Conservation (phyloP, 768 basidiomycete genomes). For the Phlebiopsis flavidoalba region DNA sequence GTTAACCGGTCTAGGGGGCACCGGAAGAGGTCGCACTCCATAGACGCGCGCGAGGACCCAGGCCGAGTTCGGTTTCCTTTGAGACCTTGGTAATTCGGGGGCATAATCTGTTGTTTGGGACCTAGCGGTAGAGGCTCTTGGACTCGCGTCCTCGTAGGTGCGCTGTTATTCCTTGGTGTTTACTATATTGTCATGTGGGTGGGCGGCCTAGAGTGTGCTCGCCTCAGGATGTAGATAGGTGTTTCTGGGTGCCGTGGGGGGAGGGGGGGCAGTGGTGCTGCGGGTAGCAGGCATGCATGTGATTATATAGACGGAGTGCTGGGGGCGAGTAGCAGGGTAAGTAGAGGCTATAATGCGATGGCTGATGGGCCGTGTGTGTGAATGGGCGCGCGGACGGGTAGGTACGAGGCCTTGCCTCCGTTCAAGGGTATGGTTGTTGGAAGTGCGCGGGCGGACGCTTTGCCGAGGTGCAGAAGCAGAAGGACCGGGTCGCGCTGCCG, state of each 20-base stretch:
- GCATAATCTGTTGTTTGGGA: conserved; percentile 14
- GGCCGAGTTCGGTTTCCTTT: conserved; percentile 43
- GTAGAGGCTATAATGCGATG: background rate
- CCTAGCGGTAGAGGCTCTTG: conserved; percentile 7
- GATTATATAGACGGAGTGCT: background rate
- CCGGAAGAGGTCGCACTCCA: conserved; percentile 84
- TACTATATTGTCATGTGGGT: conserved; percentile 27
- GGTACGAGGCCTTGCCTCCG: too few relatives aligned
- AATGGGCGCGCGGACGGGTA: background rate
- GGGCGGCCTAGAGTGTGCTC: conserved; percentile 50
- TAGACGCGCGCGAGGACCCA: conserved; percentile 74
- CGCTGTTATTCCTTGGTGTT: conserved; percentile 44
- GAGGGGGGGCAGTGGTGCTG: background rate
- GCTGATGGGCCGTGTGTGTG: background rate
- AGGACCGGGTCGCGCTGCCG: background rate
- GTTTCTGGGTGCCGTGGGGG: conserved; percentile 33
- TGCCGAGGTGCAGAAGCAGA: background rate
- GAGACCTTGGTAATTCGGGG: conserved; percentile 40
- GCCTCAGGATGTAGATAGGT: conserved; percentile 47
- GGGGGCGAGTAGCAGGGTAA: background rate
- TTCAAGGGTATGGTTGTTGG: too few relatives aligned
- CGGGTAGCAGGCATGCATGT: too few relatives aligned
- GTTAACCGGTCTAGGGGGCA: conserved; percentile 79
- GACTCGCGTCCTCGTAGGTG: conserved; percentile 20
- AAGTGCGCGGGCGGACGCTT: too few relatives aligned